phyloP scores from a whole-genome alignment of 495 filamentous ascomycete genomes.

The Penicillium chermesinum region DNA sequence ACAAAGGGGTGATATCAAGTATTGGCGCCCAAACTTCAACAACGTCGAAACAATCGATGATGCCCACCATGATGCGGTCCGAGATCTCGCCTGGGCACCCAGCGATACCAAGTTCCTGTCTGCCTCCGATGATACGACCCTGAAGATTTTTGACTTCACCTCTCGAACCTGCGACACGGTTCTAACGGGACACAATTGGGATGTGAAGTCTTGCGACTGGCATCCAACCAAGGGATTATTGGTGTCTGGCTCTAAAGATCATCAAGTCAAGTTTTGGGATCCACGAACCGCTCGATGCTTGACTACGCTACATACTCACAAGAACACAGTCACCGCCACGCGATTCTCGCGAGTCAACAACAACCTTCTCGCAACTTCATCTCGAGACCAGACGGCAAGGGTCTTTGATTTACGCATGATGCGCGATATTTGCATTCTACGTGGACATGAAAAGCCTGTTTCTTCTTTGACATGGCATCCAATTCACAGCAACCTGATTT shows the following conservation, averaged over 20 bases:
- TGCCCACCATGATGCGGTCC: constrained; percentile 82
- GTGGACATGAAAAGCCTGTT: constrained; percentile 92
- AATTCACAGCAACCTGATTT: constrained; percentile 79
- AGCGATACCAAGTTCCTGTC: constrained; percentile 95
- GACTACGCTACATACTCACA: constrained; percentile 94
- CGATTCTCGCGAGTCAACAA: constrained; percentile 78
- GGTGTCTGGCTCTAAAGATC: constrained; percentile 95
- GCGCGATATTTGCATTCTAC: constrained; percentile 88
- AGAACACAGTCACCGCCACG: constrained; percentile 89
- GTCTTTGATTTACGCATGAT: constrained; percentile 97
- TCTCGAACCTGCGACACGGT: constrained; percentile 72
- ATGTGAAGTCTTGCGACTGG: constrained; percentile 94
- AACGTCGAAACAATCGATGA: constrained; percentile 92
- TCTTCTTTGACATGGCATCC: constrained; percentile 93
- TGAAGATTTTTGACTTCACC: constrained; percentile 98
- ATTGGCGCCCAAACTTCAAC: constrained; percentile 99
- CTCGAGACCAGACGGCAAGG: constrained; percentile 83
- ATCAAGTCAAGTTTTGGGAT: constrained; percentile 96
- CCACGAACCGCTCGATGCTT: constrained; percentile 82
- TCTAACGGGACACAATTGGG: constrained; percentile 88
- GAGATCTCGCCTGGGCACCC: constrained; percentile 88
- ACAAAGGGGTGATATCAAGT: constrained; percentile 92
- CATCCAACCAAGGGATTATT: constrained; percentile 92
- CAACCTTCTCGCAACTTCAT: constrained; percentile 82
- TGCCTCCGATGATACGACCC: constrained; percentile 83